Evolutionary conservation across 345 rosid genomes (phyloP).

Genomic region (Physaria fendleri): DNA sequence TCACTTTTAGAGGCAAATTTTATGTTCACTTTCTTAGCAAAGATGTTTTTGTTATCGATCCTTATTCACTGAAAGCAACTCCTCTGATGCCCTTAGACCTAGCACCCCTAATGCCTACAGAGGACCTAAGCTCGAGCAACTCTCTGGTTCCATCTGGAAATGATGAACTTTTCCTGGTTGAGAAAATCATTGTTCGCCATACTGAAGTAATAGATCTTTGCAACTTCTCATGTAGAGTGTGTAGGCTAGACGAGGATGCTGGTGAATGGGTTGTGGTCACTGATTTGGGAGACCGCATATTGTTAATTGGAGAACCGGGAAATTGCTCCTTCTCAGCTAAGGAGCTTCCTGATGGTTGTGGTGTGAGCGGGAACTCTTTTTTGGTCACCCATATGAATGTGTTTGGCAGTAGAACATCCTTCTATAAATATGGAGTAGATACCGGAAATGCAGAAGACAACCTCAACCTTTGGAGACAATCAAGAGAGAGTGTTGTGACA

Average conservation of each 20-base stretch:
- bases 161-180: constrained; percentile 14
- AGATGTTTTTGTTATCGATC: neutral
- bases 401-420: too few species aligned
- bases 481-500: too few species aligned
- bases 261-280: neutral
- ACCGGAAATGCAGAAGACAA: too few species aligned
- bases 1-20: neutral
- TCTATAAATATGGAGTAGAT: too few species aligned
- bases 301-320: neutral
- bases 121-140: neutral
- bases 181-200: neutral
- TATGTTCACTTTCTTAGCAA: neutral
- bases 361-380: constrained; percentile 7
- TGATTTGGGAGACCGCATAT: neutral
- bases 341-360: constrained; percentile 8
- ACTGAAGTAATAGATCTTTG: neutral
- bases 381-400: neutral
- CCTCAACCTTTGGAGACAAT: too few species aligned
- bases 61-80: neutral
- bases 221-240: neutral
- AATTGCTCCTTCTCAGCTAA: neutral
- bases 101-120: too few species aligned
- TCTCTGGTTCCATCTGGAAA: neutral
- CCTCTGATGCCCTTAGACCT: too few species aligned
- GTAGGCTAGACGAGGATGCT: neutral